phyloP scores from a whole-genome alignment of 2,329 filamentous ascomycete genomes.

The Aspergillus eucalypticola region DNA sequence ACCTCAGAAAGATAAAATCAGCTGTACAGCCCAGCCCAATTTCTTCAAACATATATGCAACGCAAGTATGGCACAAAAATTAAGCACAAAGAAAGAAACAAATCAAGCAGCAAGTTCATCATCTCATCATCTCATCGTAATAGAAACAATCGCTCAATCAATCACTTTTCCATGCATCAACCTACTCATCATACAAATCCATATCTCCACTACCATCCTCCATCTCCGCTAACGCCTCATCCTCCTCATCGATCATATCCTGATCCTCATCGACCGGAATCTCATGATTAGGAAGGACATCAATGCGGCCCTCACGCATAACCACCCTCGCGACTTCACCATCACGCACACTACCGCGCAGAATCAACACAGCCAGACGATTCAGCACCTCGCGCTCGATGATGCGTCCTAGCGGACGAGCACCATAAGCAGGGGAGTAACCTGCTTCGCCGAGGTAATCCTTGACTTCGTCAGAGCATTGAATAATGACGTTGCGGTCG shows the following conservation, averaged over 20 bases:
- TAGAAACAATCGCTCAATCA: not conserved
- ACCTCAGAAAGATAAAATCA: too few relatives aligned
- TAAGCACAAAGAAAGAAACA: not conserved
- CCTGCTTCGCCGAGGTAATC: conserved; percentile 90
- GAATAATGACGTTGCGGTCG: conserved; percentile 78
- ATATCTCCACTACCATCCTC: conserved; percentile 59
- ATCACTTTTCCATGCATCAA: not conserved
- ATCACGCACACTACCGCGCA: conserved; percentile 80
- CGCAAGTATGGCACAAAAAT: not conserved
- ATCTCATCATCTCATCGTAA: conserved; percentile 3
- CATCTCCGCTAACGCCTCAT: conserved; percentile 73
- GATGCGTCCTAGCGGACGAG: conserved; percentile 79
- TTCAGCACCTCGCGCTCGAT: conserved; percentile 99
- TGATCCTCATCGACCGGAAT: conserved; percentile 63
- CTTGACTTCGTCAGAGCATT: conserved; percentile 81
- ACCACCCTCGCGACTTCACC: conserved; percentile 81
- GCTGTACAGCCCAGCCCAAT: too few relatives aligned
- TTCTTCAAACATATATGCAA: too few relatives aligned
- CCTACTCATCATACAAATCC: conserved; percentile 57
- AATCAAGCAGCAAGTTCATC: not conserved
- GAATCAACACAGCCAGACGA: conserved; percentile 83
- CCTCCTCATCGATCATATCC: conserved; percentile 74
- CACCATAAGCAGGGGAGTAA: conserved; percentile 94
- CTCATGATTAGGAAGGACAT: conserved; percentile 81
- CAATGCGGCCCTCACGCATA: conserved; percentile 75